Evolutionary conservation across 352 stramenopile species (phyloP).

Genomic region (Phytophthora europaea): DNA sequence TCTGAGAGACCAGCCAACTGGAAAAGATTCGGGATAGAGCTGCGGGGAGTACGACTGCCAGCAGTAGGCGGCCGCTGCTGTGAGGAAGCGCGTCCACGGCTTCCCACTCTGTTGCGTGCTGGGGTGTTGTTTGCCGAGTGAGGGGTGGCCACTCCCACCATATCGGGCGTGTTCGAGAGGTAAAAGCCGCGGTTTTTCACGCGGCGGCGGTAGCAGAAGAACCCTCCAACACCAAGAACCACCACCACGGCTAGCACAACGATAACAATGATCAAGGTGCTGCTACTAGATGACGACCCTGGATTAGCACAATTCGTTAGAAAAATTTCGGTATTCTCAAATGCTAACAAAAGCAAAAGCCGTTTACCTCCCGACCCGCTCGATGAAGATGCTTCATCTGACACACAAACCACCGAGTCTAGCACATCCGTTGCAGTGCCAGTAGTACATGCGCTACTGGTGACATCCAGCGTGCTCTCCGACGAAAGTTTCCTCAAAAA

Average conservation of each 20-base stretch:
- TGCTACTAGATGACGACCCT: conserved; percentile 50
- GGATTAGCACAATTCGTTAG: not conserved
- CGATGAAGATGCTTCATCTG: conserved; percentile 20
- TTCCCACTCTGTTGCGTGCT: conserved; percentile 33
- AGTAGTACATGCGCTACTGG: conserved; percentile 42
- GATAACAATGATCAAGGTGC: conserved; percentile 62
- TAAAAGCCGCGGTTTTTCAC: conserved; percentile 52
- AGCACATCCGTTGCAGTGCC: conserved; percentile 56
- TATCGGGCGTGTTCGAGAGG: conserved; percentile 43
- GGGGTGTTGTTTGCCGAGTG: conserved; percentile 42
- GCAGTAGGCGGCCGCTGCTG: conserved; percentile 37
- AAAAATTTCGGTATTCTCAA: not conserved
- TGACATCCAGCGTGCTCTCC: conserved; percentile 57
- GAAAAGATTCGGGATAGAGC: conserved; percentile 44
- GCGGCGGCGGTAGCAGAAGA: conserved; percentile 62
- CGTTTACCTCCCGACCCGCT: conserved; percentile 33
- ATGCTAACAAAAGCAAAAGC: not conserved
- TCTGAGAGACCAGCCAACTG: conserved; percentile 41
- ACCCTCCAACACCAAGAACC: conserved; percentile 53
- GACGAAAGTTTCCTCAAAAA: conserved; percentile 55
- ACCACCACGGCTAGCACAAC: conserved; percentile 61
- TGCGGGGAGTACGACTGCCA: conserved; percentile 37
- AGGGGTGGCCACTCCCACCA: conserved; percentile 45
- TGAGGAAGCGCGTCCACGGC: conserved; percentile 43
- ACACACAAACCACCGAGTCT: conserved; percentile 67